phyloP scores from a whole-genome alignment of 352 stramenopile genomes.

The Phytophthora pinifolia region DNA sequence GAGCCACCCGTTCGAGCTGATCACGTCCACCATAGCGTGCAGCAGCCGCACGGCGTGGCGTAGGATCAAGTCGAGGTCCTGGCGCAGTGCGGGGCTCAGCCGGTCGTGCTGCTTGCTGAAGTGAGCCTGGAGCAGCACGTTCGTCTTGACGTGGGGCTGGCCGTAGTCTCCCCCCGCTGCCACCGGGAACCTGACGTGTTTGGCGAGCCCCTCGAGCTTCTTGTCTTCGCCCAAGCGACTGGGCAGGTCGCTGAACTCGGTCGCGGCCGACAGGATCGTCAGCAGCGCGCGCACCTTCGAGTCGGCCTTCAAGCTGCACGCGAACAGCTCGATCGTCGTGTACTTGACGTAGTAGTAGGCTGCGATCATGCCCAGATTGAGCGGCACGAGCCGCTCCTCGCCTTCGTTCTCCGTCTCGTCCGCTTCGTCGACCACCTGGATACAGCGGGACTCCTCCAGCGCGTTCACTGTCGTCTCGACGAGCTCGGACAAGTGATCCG shows the following conservation, averaged over 20 bases:
- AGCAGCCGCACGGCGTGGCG: slow-evolving; percentile 93
- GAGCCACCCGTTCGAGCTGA: slow-evolving; percentile 98
- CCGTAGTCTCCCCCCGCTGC: slow-evolving; percentile 87
- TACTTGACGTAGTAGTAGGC: slow-evolving; percentile 99
- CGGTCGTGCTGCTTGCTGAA: slow-evolving; percentile 93
- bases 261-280: slow-evolving; percentile 96
- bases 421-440: slow-evolving; percentile 94
- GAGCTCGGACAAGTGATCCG: slow-evolving; percentile 98
- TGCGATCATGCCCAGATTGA: slow-evolving; percentile 99
- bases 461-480: slow-evolving; percentile 97
- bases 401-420: slow-evolving; percentile 76
- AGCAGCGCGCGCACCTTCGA: slow-evolving; percentile 96
- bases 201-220: slow-evolving; percentile 91
- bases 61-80: slow-evolving; percentile 93
- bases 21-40: slow-evolving; percentile 99
- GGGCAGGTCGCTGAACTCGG: slow-evolving; percentile 95
- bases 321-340: slow-evolving; percentile 99
- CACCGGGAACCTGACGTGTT: slow-evolving; percentile 93
- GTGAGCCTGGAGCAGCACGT: slow-evolving; percentile 97
- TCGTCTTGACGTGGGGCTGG: slow-evolving; percentile 95
- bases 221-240: slow-evolving; percentile 95
- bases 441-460: slow-evolving; percentile 96
- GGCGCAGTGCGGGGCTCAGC: slow-evolving; percentile 91
- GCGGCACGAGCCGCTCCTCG: slow-evolving; percentile 90
- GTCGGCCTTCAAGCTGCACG: slow-evolving; percentile 95